Conservation (phyloP, 139 green algal species). For the Tetratostichococcus sp. region DNA sequence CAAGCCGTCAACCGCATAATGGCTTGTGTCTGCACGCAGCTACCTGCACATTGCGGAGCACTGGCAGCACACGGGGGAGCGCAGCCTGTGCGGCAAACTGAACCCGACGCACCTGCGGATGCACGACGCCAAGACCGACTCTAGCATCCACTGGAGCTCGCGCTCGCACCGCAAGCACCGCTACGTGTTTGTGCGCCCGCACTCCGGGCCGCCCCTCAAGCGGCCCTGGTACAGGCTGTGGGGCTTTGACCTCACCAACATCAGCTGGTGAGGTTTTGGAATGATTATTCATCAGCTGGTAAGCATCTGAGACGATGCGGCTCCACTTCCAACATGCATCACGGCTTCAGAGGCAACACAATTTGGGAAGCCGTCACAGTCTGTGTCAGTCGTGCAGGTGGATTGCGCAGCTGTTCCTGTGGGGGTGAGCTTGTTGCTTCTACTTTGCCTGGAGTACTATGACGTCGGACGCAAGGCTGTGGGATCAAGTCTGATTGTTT, state of each 20-base stretch:
- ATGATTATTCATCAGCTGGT: not conserved
- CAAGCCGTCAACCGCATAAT: no score
- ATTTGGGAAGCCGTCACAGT: no score
- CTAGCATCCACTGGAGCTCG: not conserved
- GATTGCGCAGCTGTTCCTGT: constrained; percentile 3
- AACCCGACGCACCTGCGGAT: not conserved
- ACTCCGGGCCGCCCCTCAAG: not conserved
- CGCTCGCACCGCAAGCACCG: not conserved
- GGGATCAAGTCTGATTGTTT: no score
- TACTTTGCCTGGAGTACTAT: no score
- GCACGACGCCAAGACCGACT: not conserved
- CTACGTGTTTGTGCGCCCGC: not conserved
- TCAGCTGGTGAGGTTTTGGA: not conserved
- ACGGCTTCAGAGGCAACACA: no score
- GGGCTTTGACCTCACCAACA: not conserved
- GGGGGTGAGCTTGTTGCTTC: not conserved
- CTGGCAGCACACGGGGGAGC: not conserved
- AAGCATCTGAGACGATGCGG: no score
- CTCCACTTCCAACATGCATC: no score
- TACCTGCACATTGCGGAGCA: not conserved
- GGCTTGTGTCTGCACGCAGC: no score
- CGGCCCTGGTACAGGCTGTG: not conserved
- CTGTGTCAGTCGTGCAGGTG: no score
- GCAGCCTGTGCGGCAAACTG: not conserved
- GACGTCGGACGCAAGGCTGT: no score